Evolutionary conservation across 2,329 filamentous ascomycete genomes (phyloP).

Genomic region (Plenodomus lindquistii): DNA sequence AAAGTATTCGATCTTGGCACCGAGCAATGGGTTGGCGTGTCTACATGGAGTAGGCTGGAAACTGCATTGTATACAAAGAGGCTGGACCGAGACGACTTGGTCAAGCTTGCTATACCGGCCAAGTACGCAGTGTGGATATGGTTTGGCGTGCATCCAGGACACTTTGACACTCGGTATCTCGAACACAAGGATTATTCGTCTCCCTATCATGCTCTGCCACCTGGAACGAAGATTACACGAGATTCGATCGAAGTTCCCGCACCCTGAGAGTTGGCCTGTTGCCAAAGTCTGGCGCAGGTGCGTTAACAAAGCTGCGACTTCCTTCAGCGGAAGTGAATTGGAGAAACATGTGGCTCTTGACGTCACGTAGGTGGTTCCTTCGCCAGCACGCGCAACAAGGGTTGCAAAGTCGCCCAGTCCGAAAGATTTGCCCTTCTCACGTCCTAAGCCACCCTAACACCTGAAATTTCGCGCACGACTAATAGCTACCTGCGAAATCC

Average conservation of each 20-base stretch:
- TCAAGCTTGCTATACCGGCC: conserved; percentile 1
- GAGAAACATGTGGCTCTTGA: not conserved
- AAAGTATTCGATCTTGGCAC: not conserved
- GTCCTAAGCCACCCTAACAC: not conserved
- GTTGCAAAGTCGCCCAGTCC: too few relatives aligned
- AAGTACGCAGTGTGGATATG: conserved; percentile 3
- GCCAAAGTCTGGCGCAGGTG: too few relatives aligned
- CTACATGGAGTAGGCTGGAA: not conserved
- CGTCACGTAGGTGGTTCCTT: too few relatives aligned
- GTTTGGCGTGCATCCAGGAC: conserved; percentile 2
- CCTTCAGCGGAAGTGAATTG: not conserved
- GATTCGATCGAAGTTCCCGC: too few relatives aligned
- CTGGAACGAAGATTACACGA: not conserved
- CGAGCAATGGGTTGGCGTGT: not conserved
- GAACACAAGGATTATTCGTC: not conserved
- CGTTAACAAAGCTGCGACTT: not conserved
- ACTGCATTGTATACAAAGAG: not conserved
- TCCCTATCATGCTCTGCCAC: not conserved
- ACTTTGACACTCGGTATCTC: not conserved
- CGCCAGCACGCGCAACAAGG: too few relatives aligned
- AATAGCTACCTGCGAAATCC: too few relatives aligned
- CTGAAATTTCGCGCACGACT: not conserved
- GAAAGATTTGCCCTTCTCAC: not conserved
- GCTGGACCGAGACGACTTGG: not conserved
- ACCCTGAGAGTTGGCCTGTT: too few relatives aligned